These are phyloP conservation scores for Microsporum canis DNA, from an alignment of 2,329 filamentous ascomycete species.

Conservation along the genomic window DNA sequence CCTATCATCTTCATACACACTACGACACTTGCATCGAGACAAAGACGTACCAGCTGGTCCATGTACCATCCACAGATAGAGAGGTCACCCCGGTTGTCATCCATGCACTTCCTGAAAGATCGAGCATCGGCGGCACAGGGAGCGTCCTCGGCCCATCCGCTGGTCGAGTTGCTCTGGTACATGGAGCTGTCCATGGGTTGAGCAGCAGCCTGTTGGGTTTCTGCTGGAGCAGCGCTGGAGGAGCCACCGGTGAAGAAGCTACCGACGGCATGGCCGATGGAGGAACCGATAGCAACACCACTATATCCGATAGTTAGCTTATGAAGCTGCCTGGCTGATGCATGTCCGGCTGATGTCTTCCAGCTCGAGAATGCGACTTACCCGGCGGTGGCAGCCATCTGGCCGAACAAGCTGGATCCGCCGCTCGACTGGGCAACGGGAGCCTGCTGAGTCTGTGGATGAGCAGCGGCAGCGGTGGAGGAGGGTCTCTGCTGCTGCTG, in stretches of 20 bases:
- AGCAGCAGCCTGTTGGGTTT: slow-evolving; percentile 42
- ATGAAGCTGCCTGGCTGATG: neutral
- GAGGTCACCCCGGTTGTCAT: slow-evolving; percentile 88
- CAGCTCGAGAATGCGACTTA: slow-evolving; percentile 43
- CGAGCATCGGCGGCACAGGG: slow-evolving; percentile 71
- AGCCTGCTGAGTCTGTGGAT: slow-evolving; percentile 33
- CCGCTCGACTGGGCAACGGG: slow-evolving; percentile 43
- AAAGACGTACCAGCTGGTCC: slow-evolving; percentile 60
- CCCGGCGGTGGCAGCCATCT: slow-evolving; percentile 98
- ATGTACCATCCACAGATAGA: slow-evolving; percentile 96
- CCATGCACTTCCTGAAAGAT: slow-evolving; percentile 90
- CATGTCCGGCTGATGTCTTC: slow-evolving; percentile 5
- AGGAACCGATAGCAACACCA: slow-evolving; percentile 91
- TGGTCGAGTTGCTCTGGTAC: slow-evolving; percentile 39
- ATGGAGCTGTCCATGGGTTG: slow-evolving; percentile 40
- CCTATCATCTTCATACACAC: slow-evolving; percentile 1
- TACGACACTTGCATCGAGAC: neutral
- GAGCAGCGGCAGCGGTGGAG: slow-evolving; percentile 49
- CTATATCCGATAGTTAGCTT: slow-evolving; percentile 38
- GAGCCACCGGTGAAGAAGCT: slow-evolving; percentile 72
- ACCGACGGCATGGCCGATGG: slow-evolving; percentile 88
- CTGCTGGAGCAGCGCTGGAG: slow-evolving; percentile 43
- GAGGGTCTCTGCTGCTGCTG: slow-evolving; percentile 57
- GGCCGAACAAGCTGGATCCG: slow-evolving; percentile 78
- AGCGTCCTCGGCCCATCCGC: slow-evolving; percentile 32